Base-by-base conservation (phyloP, 139 green algal species). In the Auxenochlorella protothecoides region DNA sequence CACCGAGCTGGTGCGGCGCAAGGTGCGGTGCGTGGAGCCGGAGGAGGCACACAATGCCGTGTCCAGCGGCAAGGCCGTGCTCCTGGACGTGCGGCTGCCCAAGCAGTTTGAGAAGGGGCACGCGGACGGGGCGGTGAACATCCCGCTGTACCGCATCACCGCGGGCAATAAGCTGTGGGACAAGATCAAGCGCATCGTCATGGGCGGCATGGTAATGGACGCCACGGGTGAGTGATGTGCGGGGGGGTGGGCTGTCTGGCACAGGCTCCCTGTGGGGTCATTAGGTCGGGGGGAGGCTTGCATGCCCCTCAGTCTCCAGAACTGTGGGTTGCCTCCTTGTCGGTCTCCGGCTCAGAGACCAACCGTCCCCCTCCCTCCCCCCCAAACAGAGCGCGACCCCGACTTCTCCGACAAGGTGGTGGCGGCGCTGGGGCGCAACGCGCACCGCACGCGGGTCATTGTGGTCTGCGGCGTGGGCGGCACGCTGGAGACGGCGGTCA, bases 131-230 rank as follows among this genome's bases (percentile, higher is more conserved):
- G 75, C 85, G 4, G n/a, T 90, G 6, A 88, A 76, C 68, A 68
- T 93, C 56, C 81, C 85, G 4, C 72, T 91, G 69, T 93, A 84
- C 72, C 74, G 80, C 4, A 70, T 72, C 44, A 85, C 88, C 7
- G 68, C 69, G 6, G 85, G 86, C 54, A 80, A 78, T 44, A 53
- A 27, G 5, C 13, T 56, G 0, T 86, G 80, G 81, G 88, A 92
- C 75, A 85, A 82, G 4, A 64, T 92, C 4, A 93, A 93, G 74
- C 74, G 74, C 67, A 53, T 87, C 10, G 84, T 81, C 55, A 91
- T 93, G 87, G 80, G 72, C 15, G 68, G 68, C 12, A 57, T 77
- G 6, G 81, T 88, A 3, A 92, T 92, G 88, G 74, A 78, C 56
- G 85, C 88, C 6, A 92, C 86, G 76, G 84, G 84, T 87, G 60